phyloP scores from a whole-genome alignment of 2,329 filamentous ascomycete genomes.

The Claviceps pazoutovae region DNA sequence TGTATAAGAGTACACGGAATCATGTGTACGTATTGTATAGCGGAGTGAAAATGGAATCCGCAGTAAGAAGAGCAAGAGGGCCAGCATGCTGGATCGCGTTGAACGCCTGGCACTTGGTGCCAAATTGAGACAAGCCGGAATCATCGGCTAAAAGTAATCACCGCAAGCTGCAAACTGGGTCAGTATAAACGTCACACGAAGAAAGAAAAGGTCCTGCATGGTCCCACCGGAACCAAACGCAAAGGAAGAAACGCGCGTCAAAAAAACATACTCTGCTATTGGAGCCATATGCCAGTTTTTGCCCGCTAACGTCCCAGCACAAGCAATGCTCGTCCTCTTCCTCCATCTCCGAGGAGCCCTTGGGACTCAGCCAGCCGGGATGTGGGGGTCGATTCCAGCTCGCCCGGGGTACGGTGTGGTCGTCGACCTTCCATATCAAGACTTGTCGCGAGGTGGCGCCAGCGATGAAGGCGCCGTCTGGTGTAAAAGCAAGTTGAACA shows the following conservation, averaged over 20 bases:
- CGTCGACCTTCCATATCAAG: conserved; percentile 51
- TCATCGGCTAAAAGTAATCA: conserved; percentile 36
- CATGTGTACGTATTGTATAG: background rate
- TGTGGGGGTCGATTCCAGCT: conserved; percentile 44
- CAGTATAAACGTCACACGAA: background rate
- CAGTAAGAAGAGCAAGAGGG: background rate
- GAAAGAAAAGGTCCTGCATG: background rate
- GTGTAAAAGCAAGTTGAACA: conserved; percentile 46
- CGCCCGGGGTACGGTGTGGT: conserved; percentile 42
- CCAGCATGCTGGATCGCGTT: conserved; percentile 1
- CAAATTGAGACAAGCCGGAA: background rate
- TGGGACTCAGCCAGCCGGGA: conserved; percentile 45
- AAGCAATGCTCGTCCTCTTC: conserved; percentile 49
- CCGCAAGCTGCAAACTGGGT: conserved; percentile 24
- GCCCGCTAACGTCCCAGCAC: conserved; percentile 47
- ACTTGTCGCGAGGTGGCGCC: conserved; percentile 45
- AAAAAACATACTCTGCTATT: conserved; percentile 42
- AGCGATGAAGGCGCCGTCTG: conserved; percentile 48
- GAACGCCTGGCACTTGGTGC: background rate
- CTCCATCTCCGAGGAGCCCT: conserved; percentile 35
- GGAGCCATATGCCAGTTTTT: conserved; percentile 48
- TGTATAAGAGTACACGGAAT: background rate
- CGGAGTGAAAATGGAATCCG: background rate
- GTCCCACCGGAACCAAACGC: background rate
- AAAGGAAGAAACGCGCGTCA: background rate